A percentile compares a stretch with the other conserved stretches of the same genome.
Conservation (phyloP, 139 green algal genomes). For the Coccomyxa sp. region DNA sequence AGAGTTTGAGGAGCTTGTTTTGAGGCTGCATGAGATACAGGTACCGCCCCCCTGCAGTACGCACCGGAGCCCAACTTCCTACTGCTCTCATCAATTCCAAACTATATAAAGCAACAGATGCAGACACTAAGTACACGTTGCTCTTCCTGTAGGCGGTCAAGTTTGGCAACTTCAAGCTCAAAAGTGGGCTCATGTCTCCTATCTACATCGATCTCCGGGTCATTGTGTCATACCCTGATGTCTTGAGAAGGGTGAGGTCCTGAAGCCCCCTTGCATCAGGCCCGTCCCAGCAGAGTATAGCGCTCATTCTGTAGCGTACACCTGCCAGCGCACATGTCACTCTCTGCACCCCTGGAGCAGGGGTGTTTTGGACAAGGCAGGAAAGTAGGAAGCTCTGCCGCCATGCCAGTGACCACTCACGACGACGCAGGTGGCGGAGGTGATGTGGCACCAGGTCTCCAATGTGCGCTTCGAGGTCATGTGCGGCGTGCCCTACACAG, state of each 20-base stretch:
- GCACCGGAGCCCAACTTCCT: not conserved
- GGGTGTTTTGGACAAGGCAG: not conserved
- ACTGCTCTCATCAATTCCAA: not conserved
- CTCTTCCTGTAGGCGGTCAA: slow-evolving; percentile 87
- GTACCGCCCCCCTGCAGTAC: slow-evolving; percentile 22
- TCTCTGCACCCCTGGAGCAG: not conserved
- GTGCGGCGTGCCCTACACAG: slow-evolving; percentile 99
- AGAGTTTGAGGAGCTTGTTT: slow-evolving; percentile 81
- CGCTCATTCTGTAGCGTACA: no score
- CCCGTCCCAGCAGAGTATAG: not conserved
- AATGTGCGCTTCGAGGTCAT: slow-evolving; percentile 87
- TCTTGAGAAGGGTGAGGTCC: slow-evolving; percentile 71
- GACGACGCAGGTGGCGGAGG: slow-evolving; percentile 67
- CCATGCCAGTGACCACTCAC: not conserved
- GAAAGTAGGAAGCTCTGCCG: not conserved
- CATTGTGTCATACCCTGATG: slow-evolving; percentile 97
- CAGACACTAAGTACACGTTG: not conserved
- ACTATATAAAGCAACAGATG: not conserved
- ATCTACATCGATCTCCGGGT: slow-evolving; percentile 98
- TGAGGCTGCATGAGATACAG: slow-evolving; percentile 89
- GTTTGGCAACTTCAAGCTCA: slow-evolving; percentile 99
- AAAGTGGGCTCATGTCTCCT: slow-evolving; percentile 92
- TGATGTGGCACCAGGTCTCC: slow-evolving; percentile 80
- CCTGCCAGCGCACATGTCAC: no score
- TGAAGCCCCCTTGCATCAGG: not conserved